Evolutionary conservation across 129 eudicot genomes (phyloP).

Genomic region (Gnaphalium uliginosum): DNA sequence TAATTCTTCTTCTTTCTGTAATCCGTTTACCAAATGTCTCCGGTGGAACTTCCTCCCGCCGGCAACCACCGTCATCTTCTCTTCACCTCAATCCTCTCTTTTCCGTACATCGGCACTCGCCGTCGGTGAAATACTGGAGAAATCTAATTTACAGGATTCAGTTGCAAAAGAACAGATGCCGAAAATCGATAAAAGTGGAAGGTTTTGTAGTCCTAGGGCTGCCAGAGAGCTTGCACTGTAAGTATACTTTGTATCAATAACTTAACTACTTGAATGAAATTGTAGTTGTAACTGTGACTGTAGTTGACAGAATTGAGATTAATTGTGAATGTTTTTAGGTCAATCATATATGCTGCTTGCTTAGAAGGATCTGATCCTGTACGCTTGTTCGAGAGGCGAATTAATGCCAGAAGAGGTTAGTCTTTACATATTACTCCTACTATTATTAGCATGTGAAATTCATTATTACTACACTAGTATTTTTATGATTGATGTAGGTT

Average conservation of each 20-base stretch:
- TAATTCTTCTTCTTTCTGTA: constrained; percentile 26
- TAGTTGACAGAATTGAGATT: not conserved
- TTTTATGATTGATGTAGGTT: not conserved
- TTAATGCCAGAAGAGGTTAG: constrained; percentile 74
- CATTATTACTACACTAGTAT: not conserved
- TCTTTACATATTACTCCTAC: not conserved
- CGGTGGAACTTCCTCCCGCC: constrained; percentile 29
- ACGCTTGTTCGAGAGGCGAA: constrained; percentile 78
- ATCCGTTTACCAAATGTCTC: constrained; percentile 24
- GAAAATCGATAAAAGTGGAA: constrained; percentile 80
- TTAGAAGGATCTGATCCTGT: constrained; percentile 92
- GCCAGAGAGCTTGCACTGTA: constrained; percentile 95
- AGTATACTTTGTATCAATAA: not conserved
- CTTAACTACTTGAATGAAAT: not conserved
- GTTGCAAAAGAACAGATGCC: constrained; percentile 48
- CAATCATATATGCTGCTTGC: constrained; percentile 82
- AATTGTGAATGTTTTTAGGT: constrained; percentile 44
- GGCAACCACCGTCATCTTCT: constrained; percentile 22
- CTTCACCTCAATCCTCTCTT: constrained; percentile 30
- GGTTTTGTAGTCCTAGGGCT: constrained; percentile 98
- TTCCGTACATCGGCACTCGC: constrained; percentile 39
- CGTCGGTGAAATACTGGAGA: constrained; percentile 38
- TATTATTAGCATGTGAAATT: not conserved
- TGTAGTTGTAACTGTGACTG: not conserved
- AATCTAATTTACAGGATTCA: constrained; percentile 28